Evolutionary conservation across 352 stramenopile species (phyloP), one percentile per base, ranked within the genome.

Genomic region (Aphanomyces cochlioides): DNA sequence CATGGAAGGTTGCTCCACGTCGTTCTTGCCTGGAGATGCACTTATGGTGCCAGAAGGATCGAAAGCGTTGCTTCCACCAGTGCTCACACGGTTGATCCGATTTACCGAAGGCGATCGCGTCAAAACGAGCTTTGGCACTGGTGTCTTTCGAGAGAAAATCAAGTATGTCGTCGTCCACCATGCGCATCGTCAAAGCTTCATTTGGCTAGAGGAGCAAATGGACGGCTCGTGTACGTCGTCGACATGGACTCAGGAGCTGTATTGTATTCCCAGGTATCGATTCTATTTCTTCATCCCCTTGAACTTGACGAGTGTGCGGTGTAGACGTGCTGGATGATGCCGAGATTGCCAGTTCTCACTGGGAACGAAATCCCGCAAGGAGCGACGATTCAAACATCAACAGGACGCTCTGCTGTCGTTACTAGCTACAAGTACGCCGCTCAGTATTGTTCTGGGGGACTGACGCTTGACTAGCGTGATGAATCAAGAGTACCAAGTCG

Each of bases 21-120:
- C 28, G 28, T 28, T 28, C 28, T 28, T 28, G 28, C 28, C 28
- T 28, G 28, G 28, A 28, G 28, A 28, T 28, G 28, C 28, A 28
- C 28, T 28, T 28, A 28, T 28, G 28, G 28, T 28, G 28, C 28
- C 28, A 28, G 28, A 28, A 28, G 28, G 28, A 28, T 28, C 28
- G 28, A 28, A 28, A 28, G 17, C 64, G 21, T 50, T 70, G 13
- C 64, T 87, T 69, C 84, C 84, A 75, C 79, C 78, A 78, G 78
- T 93, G 56, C 85, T 93, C 61, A 82, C 86, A 56, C 78, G 87
- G 68, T 76, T 78, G 58, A 69, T 93, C 60, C 86, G 86, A 61
- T 93, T 90, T 66, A 69, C 74, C 36, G 69, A 64, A 8, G 86
- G 86, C 39, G 86, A 93, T 71, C 67, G 65, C 34, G 86, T 93